Evolutionary conservation across 2,329 filamentous ascomycete species (phyloP).

Genomic region (Fusarium verticillioides): DNA sequence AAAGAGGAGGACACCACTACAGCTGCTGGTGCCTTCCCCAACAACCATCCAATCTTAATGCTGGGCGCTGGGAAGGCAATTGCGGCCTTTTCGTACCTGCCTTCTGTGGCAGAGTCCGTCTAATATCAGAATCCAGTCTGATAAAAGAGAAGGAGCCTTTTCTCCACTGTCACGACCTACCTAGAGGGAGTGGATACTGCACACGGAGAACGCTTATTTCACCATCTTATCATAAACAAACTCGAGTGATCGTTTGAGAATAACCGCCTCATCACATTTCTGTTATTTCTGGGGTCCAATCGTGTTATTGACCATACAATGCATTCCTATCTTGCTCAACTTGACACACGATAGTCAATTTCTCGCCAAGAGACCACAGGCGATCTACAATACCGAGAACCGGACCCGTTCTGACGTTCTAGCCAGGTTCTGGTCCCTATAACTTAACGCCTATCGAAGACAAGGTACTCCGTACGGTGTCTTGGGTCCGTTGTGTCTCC

Average conservation of each 20-base stretch:
- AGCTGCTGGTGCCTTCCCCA: not conserved
- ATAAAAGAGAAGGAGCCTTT: not conserved
- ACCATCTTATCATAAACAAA: not conserved
- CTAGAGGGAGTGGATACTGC: not conserved
- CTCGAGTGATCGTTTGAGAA: not conserved
- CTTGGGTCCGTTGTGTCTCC: conserved; percentile 13
- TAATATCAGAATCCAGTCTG: not conserved
- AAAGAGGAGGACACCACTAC: conserved; percentile 5
- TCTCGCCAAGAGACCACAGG: not conserved
- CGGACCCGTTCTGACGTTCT: conserved; percentile 21
- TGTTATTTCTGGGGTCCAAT: not conserved
- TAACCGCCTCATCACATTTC: not conserved
- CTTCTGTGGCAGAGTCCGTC: conserved; percentile 18
- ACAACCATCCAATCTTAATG: conserved; percentile 11
- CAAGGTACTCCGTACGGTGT: not conserved
- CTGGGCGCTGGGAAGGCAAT: not conserved
- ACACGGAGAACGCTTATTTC: not conserved
- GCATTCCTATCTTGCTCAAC: not conserved
- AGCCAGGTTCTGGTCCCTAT: conserved; percentile 20
- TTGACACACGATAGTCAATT: not conserved
- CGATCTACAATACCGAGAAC: conserved; percentile 25
- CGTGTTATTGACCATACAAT: not conserved
- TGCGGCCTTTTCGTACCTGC: conserved; percentile 20
- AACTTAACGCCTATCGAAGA: conserved; percentile 1
- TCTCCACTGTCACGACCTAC: not conserved